Percentiles rank a stretch among this genome's conserved stretches.
Conservation (phyloP, 2,329 filamentous ascomycete genomes). For the Colletotrichum karsti region DNA sequence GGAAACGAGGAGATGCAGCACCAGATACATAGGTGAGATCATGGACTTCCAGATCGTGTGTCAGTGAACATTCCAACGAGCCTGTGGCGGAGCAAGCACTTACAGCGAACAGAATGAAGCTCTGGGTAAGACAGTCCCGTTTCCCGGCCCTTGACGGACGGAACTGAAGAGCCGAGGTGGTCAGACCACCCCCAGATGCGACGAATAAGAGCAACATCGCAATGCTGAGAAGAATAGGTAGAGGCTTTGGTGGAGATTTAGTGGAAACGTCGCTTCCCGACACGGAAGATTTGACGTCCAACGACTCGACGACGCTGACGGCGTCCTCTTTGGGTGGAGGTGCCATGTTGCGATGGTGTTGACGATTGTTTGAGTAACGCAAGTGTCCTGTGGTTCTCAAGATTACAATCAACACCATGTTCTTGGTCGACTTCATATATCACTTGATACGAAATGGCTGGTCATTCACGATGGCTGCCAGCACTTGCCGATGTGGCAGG, state of each 20-base stretch:
- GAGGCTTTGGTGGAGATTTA: constrained; percentile 25
- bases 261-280: constrained; percentile 27
- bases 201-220: constrained; percentile 24
- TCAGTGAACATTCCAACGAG: background rate
- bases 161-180: constrained; percentile 28
- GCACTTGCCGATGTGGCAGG: constrained; percentile 20
- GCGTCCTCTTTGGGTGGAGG: constrained; percentile 22
- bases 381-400: background rate
- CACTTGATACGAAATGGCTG: background rate
- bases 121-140: constrained; percentile 28
- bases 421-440: constrained; percentile 15
- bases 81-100: background rate
- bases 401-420: background rate
- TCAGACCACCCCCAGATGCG: constrained; percentile 24
- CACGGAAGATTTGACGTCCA: constrained; percentile 30
- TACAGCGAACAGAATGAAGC: constrained; percentile 30
- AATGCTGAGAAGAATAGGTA: constrained; percentile 18
- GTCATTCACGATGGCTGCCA: background rate
- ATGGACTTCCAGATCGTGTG: constrained; percentile 32
- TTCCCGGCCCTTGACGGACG: constrained; percentile 12
- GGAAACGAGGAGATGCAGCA: constrained; percentile 39
- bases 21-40: constrained; percentile 39
- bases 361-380: background rate
- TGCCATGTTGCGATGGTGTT: constrained; percentile 2
- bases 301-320: constrained; percentile 27